Evolutionary conservation across 164 flowering plant species (phyloP), one percentile per base, ranked within the genome.

Genomic region (Cinnamomum micranthum): DNA sequence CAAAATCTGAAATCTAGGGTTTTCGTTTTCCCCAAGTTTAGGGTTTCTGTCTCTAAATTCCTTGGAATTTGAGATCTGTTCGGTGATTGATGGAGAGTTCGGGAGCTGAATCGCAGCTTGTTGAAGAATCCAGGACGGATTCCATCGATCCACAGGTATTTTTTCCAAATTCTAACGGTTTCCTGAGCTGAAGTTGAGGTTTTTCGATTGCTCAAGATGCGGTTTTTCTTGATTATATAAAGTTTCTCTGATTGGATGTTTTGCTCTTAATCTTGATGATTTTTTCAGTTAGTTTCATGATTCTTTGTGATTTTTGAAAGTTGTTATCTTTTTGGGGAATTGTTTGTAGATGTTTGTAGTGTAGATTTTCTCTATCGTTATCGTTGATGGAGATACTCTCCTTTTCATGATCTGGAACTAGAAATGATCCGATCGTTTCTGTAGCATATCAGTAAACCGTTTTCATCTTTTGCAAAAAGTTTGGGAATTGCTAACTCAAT

Each of bases 51-150:
- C 69, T 20, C 41, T 14, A 19, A 66, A 66, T 10, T 24, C 59
- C 59, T 55, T 66, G 35, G 47, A 19, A 27, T 31, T 31, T 66
- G 15, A 6, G 28, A 41, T 67, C 15, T 41, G 19, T 50, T 69
- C 22, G 13, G 51, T 2, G 25, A 15, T 24, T 28, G 68, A 72
- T 72, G 74, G 74, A 72, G 74, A 72, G 62, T 62, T 72, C 66
- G 15, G 74, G 66, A 33, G 66, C 51, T 11, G 74, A 71, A 59
- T 28, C 52, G 68, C 74, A 3, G 24, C 66, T 55, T 9, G 33
- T 6, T 13, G 68, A 72, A 62, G 74, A 35, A 24, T 23, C 19
- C 22, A 12, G 1, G 55, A 58, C 31, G 12, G 74, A 63, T 62
- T 72, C 19, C 12, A 22, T 55, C 27, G 74, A 72, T 62, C 28